A percentile compares a stretch with the other conserved stretches of the same genome.
phyloP scores from a whole-genome alignment of 305 asterid genomes.

The Nicotiana rustica region DNA sequence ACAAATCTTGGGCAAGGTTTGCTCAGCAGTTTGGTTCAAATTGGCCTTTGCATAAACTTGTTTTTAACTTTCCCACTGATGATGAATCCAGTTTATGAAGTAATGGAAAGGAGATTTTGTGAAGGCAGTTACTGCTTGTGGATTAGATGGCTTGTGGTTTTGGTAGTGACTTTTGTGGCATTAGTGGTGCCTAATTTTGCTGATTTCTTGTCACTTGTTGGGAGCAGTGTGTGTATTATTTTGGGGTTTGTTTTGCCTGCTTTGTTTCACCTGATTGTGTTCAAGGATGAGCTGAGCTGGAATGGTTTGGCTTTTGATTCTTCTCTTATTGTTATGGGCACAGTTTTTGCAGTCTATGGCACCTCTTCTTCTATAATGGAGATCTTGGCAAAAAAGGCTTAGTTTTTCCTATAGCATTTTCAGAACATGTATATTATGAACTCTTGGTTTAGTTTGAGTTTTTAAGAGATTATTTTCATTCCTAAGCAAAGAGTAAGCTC shows the following conservation, averaged over 20 bases:
- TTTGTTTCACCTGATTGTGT: constrained; percentile 41
- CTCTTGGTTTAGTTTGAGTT: neutral
- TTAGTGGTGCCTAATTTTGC: constrained; percentile 43
- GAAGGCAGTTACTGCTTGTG: constrained; percentile 36
- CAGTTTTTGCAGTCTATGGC: constrained; percentile 39
- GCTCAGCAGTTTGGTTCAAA: constrained; percentile 23
- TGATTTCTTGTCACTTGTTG: constrained; percentile 43
- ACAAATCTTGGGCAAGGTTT: constrained; percentile 33
- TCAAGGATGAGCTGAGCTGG: constrained; percentile 37
- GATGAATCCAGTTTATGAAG: constrained; percentile 34
- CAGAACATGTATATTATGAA: neutral
- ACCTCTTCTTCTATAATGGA: constrained; percentile 39
- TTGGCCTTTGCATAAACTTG: constrained; percentile 30
- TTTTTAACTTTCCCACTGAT: constrained; percentile 31
- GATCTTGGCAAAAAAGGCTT: constrained; percentile 32
- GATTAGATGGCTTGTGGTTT: constrained; percentile 39
- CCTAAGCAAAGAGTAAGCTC: neutral
- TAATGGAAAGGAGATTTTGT: neutral
- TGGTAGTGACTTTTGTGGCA: constrained; percentile 39
- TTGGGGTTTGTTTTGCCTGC: constrained; percentile 44
- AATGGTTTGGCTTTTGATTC: constrained; percentile 29
- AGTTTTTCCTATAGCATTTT: neutral
- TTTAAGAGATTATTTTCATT: constrained; percentile 10
- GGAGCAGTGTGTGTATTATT: constrained; percentile 40
- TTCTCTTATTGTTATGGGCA: constrained; percentile 37